A percentile compares a stretch with the other conserved stretches of the same genome.
These are phyloP conservation scores for Solanum medicagineum DNA, from an alignment of 257 asterid species.

Conservation along the genomic window DNA sequence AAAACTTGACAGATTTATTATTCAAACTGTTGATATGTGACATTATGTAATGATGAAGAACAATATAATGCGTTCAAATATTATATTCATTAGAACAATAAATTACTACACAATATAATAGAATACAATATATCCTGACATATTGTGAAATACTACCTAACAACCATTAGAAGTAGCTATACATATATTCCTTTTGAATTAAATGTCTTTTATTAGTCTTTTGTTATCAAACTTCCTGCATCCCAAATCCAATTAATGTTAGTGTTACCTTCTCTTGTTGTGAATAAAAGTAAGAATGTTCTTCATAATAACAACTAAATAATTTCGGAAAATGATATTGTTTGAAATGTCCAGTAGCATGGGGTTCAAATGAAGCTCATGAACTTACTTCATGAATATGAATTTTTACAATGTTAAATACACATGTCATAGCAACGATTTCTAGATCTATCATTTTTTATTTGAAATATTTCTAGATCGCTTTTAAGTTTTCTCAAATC, in stretches of 20 bases:
- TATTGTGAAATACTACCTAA: neutral
- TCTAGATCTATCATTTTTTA: neutral
- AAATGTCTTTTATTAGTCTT: neutral
- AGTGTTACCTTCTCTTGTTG: neutral
- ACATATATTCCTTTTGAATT: neutral
- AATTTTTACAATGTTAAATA: too few species aligned
- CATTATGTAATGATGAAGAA: neutral
- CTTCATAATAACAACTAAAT: neutral
- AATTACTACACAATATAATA: neutral
- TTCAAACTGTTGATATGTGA: neutral
- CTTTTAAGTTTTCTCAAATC: too few species aligned
- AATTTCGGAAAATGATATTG: too few species aligned
- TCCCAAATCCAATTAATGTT: neutral
- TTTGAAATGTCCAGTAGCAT: neutral
- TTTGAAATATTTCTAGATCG: too few species aligned
- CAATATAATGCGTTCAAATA: too few species aligned
- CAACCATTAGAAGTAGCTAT: neutral
- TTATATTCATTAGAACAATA: too few species aligned
- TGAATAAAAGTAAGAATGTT: neutral
- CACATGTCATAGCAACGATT: too few species aligned
- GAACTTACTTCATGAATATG: neutral
- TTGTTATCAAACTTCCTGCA: neutral
- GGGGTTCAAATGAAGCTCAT: neutral
- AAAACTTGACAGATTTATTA: too few species aligned
- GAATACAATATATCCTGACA: too few species aligned